Percentiles rank a stretch among this genome's conserved stretches.
phyloP scores from a whole-genome alignment of 129 eudicot genomes.

The Smallanthus sonchifolius region DNA sequence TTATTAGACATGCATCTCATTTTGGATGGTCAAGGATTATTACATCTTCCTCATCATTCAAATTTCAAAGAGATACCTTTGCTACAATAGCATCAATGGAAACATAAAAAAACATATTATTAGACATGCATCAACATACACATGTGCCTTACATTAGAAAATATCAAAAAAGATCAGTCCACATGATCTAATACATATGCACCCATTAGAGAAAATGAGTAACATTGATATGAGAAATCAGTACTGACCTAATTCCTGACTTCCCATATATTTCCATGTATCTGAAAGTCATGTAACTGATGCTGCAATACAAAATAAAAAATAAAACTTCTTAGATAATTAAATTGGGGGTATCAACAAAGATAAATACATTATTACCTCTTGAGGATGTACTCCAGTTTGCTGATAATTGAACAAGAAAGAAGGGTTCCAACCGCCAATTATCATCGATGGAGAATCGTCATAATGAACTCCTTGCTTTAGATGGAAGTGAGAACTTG shows the following conservation, averaged over 20 bases:
- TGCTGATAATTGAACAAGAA: conserved; percentile 28
- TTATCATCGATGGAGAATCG: background rate
- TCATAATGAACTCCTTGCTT: conserved; percentile 21
- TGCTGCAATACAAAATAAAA: conserved; percentile 39
- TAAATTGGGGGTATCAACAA: background rate
- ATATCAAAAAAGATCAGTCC: background rate
- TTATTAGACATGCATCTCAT: background rate
- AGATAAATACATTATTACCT: conserved; percentile 24
- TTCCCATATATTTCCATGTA: conserved; percentile 32
- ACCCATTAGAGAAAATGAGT: background rate
- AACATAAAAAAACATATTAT: conserved; percentile 1
- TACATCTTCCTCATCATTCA: conserved; percentile 11
- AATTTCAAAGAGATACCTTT: background rate
- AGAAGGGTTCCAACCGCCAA: conserved; percentile 36
- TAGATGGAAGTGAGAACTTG: background rate
- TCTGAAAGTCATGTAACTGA: conserved; percentile 25
- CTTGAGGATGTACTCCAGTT: conserved; percentile 18
- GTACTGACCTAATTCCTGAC: conserved; percentile 7
- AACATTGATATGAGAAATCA: background rate
- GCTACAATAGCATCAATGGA: background rate
- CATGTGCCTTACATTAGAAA: background rate
- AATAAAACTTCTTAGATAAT: background rate
- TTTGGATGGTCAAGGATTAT: conserved; percentile 22
- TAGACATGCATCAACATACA: conserved; percentile 6
- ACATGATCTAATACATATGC: background rate